phyloP scores from a whole-genome alignment of 2,329 filamentous ascomycete genomes.

The Diplodia seriata region DNA sequence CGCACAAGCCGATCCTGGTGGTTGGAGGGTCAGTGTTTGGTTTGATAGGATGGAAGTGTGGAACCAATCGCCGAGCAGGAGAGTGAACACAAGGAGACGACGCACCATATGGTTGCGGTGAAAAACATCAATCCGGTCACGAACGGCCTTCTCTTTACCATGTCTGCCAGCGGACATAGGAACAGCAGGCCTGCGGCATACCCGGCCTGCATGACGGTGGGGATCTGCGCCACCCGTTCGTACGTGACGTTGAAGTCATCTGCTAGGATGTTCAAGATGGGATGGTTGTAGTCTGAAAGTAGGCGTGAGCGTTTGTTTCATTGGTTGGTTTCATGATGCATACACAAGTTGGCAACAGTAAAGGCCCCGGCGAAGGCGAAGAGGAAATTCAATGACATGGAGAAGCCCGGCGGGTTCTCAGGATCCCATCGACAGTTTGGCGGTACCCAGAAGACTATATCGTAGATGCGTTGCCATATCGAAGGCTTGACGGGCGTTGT shows the following conservation, averaged over 20 bases:
- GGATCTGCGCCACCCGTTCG: conserved; percentile 70
- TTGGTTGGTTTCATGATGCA: not conserved
- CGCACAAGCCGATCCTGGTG: conserved; percentile 72
- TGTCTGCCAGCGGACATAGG: conserved; percentile 76
- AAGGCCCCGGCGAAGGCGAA: conserved; percentile 72
- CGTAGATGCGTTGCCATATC: not conserved
- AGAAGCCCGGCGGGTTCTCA: conserved; percentile 70
- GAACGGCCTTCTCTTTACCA: conserved; percentile 70
- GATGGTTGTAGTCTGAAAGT: conserved; percentile 71
- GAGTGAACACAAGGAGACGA: not conserved
- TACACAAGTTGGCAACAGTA: conserved; percentile 76
- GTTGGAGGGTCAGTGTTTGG: not conserved
- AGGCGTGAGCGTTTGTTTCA: not conserved
- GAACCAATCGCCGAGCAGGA: not conserved
- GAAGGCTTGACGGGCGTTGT: not conserved
- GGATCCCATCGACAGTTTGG: conserved; percentile 72
- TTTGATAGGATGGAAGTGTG: too few species aligned
- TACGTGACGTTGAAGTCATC: conserved; percentile 73
- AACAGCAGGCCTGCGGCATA: conserved; percentile 78
- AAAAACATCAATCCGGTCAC: conserved; percentile 71
- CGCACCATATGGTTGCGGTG: conserved; percentile 69
- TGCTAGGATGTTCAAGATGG: conserved; percentile 78
- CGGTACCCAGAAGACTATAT: conserved; percentile 61
- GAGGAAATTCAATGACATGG: conserved; percentile 70
- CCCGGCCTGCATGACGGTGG: conserved; percentile 79